Evolutionary conservation across 257 asterid genomes (phyloP).

Genomic region (Primulina eburnea): DNA sequence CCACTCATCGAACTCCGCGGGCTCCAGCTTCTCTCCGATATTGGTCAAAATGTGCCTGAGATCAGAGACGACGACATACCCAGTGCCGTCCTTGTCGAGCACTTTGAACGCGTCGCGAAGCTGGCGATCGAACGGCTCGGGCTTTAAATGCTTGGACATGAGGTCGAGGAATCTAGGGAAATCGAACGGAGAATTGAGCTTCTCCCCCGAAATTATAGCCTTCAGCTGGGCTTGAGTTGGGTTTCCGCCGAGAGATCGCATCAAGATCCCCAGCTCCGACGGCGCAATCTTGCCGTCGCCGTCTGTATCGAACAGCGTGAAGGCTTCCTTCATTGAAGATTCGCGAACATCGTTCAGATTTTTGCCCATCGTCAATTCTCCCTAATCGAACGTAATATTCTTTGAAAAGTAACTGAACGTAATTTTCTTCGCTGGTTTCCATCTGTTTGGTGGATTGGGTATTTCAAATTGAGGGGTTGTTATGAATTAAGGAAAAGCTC

Average conservation of each 20-base stretch:
- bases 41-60: constrained; percentile 87
- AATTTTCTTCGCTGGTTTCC: constrained; percentile 22
- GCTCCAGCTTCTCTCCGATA: constrained; percentile 89
- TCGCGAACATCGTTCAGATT: constrained; percentile 86
- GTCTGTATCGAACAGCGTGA: constrained; percentile 87
- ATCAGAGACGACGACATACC: constrained; percentile 76
- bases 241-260: constrained; percentile 94
- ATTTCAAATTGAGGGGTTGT: constrained; percentile 27
- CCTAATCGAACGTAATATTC: constrained; percentile 3
- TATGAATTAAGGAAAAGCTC: constrained; percentile 4
- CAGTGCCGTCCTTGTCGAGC: constrained; percentile 78
- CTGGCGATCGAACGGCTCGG: constrained; percentile 96
- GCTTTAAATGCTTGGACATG: constrained; percentile 88
- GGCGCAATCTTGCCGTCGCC: constrained; percentile 94
- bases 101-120: constrained; percentile 95
- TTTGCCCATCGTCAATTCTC: constrained; percentile 43
- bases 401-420: too few species aligned
- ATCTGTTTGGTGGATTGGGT: constrained; percentile 6
- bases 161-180: constrained; percentile 69
- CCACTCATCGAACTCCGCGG: constrained; percentile 94
- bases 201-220: constrained; percentile 67
- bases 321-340: constrained; percentile 86
- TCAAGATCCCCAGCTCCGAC: constrained; percentile 82
- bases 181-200: constrained; percentile 69
- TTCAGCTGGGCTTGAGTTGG: constrained; percentile 91